Conservation (phyloP, 305 asterid genomes). For the Galium porrigens region DNA sequence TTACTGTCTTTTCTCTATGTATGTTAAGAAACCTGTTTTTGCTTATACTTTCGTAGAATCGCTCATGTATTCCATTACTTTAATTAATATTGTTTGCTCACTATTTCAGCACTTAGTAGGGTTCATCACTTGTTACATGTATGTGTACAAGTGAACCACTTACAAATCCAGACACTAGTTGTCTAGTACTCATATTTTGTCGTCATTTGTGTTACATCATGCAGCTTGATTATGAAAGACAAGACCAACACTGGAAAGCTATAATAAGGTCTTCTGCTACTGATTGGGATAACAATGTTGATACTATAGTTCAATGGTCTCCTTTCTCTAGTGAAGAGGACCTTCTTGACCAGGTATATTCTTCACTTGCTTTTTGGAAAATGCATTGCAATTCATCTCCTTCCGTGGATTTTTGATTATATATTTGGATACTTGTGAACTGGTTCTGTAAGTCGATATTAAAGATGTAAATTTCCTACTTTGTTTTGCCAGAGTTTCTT, state of each 20-base stretch:
- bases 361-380: constrained; percentile 4
- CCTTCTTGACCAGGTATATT: constrained; percentile 64
- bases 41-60: not conserved
- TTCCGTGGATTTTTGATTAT: not conserved
- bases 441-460: not conserved
- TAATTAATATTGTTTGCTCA: not conserved
- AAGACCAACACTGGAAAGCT: constrained; percentile 40
- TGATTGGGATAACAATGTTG: constrained; percentile 66
- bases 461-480: not conserved
- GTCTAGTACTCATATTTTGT: not conserved
- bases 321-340: constrained; percentile 74
- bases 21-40: not conserved
- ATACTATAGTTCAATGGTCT: constrained; percentile 73
- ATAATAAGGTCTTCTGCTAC: constrained; percentile 40
- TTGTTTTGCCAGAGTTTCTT: not conserved
- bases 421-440: not conserved
- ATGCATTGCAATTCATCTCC: too few species aligned
- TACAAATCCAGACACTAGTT: not conserved
- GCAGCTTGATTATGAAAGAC: constrained; percentile 74
- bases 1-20: not conserved
- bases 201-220: not conserved
- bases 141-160: not conserved
- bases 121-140: not conserved
- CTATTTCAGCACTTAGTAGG: not conserved
- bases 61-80: not conserved